A percentile compares a stretch with the other conserved stretches of the same genome.
Conservation (phyloP, 352 stramenopile species). For the Pythium apleroticum region DNA sequence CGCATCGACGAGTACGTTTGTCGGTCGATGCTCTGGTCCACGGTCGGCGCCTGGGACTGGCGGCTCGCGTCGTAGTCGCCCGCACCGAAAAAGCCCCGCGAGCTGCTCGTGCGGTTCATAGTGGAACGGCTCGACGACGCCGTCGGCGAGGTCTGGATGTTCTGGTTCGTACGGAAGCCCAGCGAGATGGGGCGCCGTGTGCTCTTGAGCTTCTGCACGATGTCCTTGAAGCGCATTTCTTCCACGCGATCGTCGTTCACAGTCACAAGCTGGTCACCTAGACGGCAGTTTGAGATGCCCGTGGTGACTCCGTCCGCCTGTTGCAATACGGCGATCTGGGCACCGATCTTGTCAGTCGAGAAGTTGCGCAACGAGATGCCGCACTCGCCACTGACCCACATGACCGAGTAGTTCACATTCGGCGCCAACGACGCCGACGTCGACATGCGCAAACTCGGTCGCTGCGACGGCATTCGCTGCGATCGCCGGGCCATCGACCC, state of each 20-base stretch:
- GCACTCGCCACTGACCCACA: slow-evolving; percentile 81
- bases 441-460: slow-evolving; percentile 20
- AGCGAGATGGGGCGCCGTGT: slow-evolving; percentile 68
- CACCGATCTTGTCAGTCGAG: slow-evolving; percentile 68
- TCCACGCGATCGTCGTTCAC: slow-evolving; percentile 76
- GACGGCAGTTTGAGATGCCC: slow-evolving; percentile 70
- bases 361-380: slow-evolving; percentile 86
- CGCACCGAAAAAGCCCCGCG: slow-evolving; percentile 21
- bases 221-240: slow-evolving; percentile 56
- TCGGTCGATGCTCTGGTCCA: slow-evolving; percentile 30
- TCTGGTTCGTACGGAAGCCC: slow-evolving; percentile 67
- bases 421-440: slow-evolving; percentile 13
- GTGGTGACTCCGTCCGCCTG: slow-evolving; percentile 76
- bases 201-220: slow-evolving; percentile 77
- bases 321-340: slow-evolving; percentile 79
- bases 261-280: slow-evolving; percentile 73
- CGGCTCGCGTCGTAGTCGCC: slow-evolving; percentile 14
- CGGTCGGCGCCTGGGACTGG: slow-evolving; percentile 13
- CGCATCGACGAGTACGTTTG: slow-evolving; percentile 44
- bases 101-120: slow-evolving; percentile 19
- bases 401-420: slow-evolving; percentile 60
- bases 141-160: slow-evolving; percentile 62
- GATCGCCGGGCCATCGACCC: slow-evolving; percentile 13
- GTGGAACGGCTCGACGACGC: slow-evolving; percentile 21
- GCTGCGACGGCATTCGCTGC: slow-evolving; percentile 10